A percentile compares a stretch with the other conserved stretches of the same genome.
phyloP scores from a whole-genome alignment of 2,329 filamentous ascomycete species.

The Penicillium sp. region DNA sequence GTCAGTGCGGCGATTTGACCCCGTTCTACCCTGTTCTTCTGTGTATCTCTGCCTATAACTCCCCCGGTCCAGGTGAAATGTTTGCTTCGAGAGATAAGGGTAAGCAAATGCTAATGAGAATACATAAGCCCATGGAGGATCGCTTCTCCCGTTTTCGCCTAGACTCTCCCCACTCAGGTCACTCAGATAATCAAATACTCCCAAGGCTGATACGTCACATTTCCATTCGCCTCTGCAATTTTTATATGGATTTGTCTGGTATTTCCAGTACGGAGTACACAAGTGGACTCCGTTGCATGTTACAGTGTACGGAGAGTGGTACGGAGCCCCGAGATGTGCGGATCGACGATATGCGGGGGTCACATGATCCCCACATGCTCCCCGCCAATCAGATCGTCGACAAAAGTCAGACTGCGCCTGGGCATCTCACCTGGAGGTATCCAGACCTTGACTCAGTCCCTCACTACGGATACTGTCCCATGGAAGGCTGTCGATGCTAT shows the following conservation, averaged over 20 bases:
- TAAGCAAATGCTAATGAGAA: slow-evolving; percentile 22
- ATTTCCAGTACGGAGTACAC: too few species aligned
- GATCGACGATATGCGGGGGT: slow-evolving; percentile 13
- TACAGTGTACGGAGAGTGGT: too few species aligned
- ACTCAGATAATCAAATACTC: neutral
- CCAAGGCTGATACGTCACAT: neutral
- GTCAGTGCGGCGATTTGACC: too few species aligned
- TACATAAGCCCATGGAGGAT: slow-evolving; percentile 17
- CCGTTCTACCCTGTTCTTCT: too few species aligned
- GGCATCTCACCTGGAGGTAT: too few species aligned
- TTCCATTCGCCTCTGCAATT: neutral
- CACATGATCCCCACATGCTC: slow-evolving; percentile 26
- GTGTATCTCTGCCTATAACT: too few species aligned
- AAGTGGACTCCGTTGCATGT: too few species aligned
- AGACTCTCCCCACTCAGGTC: neutral
- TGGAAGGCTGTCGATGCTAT: too few species aligned
- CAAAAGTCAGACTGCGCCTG: slow-evolving; percentile 8
- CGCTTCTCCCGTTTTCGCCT: slow-evolving; percentile 17
- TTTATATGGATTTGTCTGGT: too few species aligned
- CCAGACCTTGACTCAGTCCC: too few species aligned
- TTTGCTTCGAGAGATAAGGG: slow-evolving; percentile 5
- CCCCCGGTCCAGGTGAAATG: neutral
- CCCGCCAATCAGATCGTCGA: slow-evolving; percentile 11
- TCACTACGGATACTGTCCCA: too few species aligned
- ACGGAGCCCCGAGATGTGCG: too few species aligned